A percentile compares a stretch with the other conserved stretches of the same genome.
Conservation (phyloP, 805 yeast genomes). For the Teunomyces cretensis region DNA sequence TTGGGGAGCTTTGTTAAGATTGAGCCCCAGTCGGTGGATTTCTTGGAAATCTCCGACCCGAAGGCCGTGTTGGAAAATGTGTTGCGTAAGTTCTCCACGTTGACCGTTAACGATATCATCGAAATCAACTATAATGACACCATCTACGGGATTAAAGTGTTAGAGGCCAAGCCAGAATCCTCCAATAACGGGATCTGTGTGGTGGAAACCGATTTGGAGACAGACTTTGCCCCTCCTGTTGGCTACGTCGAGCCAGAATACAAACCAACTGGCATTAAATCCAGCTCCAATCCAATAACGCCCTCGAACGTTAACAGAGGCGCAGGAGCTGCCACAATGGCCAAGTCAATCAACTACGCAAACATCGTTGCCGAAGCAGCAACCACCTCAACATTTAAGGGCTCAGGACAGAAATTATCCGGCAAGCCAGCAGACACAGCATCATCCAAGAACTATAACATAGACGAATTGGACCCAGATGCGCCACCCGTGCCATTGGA, state of each 20-base stretch:
- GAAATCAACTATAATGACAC: conserved; percentile 82
- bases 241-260: conserved; percentile 93
- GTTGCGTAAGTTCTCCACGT: conserved; percentile 82
- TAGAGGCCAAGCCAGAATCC: conserved; percentile 83
- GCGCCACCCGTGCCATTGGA: conserved; percentile 71
- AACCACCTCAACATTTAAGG: conserved; percentile 41
- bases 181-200: conserved; percentile 76
- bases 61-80: conserved; percentile 95
- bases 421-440: conserved; percentile 47
- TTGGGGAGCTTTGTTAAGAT: conserved; percentile 86
- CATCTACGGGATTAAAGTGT: conserved; percentile 73
- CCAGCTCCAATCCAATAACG: conserved; percentile 30
- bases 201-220: conserved; percentile 93
- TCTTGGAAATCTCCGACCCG: conserved; percentile 91
- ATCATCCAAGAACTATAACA: conserved; percentile 24
- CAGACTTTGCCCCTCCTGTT: conserved; percentile 98
- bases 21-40: conserved; percentile 93
- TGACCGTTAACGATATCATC: conserved; percentile 80
- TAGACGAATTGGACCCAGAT: conserved; percentile 48
- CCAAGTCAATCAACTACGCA: conserved; percentile 65
- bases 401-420: conserved; percentile 70
- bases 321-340: conserved; percentile 70
- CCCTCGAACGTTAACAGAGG: conserved; percentile 36
- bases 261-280: conserved; percentile 41
- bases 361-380: conserved; percentile 49